phyloP scores from a whole-genome alignment of 1,139 yeast species.

The Wickerhamomyces sp. region DNA sequence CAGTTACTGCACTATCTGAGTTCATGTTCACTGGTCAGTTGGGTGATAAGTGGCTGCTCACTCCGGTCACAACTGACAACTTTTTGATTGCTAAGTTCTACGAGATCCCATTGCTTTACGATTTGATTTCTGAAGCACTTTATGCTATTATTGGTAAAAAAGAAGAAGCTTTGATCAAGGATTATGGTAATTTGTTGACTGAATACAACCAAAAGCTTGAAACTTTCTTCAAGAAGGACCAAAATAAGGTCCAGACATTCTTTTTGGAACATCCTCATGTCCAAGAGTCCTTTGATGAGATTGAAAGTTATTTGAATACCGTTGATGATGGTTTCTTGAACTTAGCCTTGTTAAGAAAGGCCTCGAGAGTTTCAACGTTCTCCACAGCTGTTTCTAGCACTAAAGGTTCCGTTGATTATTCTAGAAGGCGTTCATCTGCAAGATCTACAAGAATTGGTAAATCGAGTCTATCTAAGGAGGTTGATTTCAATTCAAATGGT shows the following conservation, averaged over 20 bases:
- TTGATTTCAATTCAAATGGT: too few relatives aligned
- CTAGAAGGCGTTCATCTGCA: constrained; percentile 7
- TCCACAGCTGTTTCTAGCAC: constrained; percentile 5
- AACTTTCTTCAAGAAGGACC: constrained; percentile 10
- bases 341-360: constrained; percentile 45
- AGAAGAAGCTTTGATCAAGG: constrained; percentile 46
- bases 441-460: constrained; percentile 14
- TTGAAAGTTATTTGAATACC: constrained; percentile 41
- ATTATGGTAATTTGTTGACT: constrained; percentile 23
- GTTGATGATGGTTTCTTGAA: constrained; percentile 64
- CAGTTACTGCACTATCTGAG: constrained; percentile 64
- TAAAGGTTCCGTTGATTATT: constrained; percentile 9
- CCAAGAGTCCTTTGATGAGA: constrained; percentile 18
- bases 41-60: constrained; percentile 63
- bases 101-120: constrained; percentile 63
- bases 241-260: constrained; percentile 7
- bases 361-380: constrained; percentile 26
- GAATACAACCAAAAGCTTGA: constrained; percentile 12
- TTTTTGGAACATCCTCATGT: constrained; percentile 21
- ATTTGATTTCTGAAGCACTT: constrained; percentile 60
- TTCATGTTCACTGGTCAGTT: constrained; percentile 75
- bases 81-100: constrained; percentile 57
- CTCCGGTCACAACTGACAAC: constrained; percentile 63
- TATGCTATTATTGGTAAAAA: constrained; percentile 65
- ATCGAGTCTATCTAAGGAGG: constrained; percentile 20